Base-by-base conservation (phyloP, 495 filamentous ascomycete species). In the Aspergillus panamensis region DNA sequence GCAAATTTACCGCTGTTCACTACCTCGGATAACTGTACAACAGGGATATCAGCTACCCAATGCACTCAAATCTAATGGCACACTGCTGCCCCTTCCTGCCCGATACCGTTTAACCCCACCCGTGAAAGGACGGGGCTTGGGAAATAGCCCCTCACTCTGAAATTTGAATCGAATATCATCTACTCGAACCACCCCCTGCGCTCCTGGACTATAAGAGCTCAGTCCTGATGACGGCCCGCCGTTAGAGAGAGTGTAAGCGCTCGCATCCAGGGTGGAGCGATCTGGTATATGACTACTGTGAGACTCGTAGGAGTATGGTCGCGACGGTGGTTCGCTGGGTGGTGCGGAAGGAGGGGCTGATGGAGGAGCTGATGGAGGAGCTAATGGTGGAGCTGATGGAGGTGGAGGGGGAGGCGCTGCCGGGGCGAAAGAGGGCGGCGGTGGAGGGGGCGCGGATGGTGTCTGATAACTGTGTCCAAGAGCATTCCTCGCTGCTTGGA, bases 51-150 rank as follows among this genome's bases (percentile, higher is more conserved):
- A 77, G 21, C 68, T 69, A 51, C 65, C 65, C 59, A 75, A 66
- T 45, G 70, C 66, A 57, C 77, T 82, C 67, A 98, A 73, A 76
- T 98, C 90, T 66, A 97, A 79, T 40, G 94, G 94, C 40, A 98
- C 91, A 76, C 89, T 96, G 73, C 91, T 96, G 20, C 90, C 93
- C 67, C 92, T 82, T 8, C 94, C 94, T 25, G 93, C 94, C 40
- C 92, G 80, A 73, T 98, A 98, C 63, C 84, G 82, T 66, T 89
- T 90, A 33, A 76, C 70, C 30, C 78, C 84, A 3, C 89, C 88
- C 8, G 76, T 69, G 66, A 94, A 97, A 3, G 85, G 83, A 57
- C 92, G 80, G 43, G 94, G 93, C 64, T 89, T 92, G 2, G 94
- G 92, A 17, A 98, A 77, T 60, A 89, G 79, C 33, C 81, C 83